Conservation (phyloP, 2,329 filamentous ascomycete genomes). For the Graphiopsis chlorocephala region DNA sequence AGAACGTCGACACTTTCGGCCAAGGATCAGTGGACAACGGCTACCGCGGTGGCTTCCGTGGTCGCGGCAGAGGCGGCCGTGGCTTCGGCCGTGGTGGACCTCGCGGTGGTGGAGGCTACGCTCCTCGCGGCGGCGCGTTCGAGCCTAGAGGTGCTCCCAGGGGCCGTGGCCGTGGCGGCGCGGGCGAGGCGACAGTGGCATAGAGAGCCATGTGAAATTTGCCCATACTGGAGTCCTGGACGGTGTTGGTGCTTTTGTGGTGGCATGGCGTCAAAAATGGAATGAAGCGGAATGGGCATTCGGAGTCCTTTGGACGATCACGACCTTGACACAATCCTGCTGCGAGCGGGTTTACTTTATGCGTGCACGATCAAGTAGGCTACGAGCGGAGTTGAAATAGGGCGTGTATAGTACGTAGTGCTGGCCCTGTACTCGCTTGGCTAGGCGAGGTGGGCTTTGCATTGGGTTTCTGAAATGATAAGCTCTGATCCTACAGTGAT, state of each 20-base stretch:
- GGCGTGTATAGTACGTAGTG: not conserved
- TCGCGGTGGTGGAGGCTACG: constrained; percentile 5
- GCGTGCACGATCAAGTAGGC: not conserved
- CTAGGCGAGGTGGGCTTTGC: not conserved
- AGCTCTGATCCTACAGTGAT: not conserved
- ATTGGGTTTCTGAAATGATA: not conserved
- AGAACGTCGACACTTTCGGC: constrained; percentile 97
- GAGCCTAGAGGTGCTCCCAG: not conserved
- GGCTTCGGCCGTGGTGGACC: constrained; percentile 31
- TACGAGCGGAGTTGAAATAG: not conserved
- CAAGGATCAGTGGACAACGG: constrained; percentile 85
- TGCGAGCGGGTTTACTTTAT: not conserved
- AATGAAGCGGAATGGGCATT: constrained; percentile 5
- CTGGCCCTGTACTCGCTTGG: not conserved
- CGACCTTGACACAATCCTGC: not conserved
- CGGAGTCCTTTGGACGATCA: constrained; percentile 4
- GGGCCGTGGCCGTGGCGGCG: constrained; percentile 9
- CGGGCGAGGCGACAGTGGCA: not conserved
- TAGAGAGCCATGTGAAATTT: not conserved
- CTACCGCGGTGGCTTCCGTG: constrained; percentile 72
- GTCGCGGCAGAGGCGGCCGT: constrained; percentile 70
- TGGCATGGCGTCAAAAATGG: constrained; percentile 1
- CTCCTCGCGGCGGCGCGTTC: constrained; percentile 1
- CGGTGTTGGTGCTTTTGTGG: not conserved
- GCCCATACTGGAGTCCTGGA: not conserved